phyloP scores from a whole-genome alignment of 2,329 filamentous ascomycete species.

The Pseudogymnoascus sp. region DNA sequence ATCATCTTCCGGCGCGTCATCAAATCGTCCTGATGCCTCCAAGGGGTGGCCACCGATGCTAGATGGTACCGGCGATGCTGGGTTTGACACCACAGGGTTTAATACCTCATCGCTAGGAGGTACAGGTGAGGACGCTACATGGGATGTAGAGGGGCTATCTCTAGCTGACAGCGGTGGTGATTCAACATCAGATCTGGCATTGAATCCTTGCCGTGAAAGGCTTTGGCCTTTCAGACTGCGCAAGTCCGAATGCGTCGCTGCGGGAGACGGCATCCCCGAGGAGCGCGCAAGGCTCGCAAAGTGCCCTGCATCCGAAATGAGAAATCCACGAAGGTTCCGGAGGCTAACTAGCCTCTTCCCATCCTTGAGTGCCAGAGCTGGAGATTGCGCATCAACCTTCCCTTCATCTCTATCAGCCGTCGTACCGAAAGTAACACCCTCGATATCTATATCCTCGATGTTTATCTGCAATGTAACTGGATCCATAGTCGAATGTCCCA shows the following conservation, averaged over 20 bases:
- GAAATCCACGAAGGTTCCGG: conserved; percentile 54
- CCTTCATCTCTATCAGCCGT: conserved; percentile 20
- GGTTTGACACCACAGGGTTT: not conserved
- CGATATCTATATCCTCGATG: conserved; percentile 57
- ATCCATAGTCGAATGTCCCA: conserved; percentile 35
- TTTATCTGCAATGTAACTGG: conserved; percentile 58
- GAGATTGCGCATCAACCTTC: conserved; percentile 1
- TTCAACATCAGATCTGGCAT: not conserved
- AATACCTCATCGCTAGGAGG: not conserved
- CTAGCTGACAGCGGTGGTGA: not conserved
- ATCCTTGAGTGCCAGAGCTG: conserved; percentile 40
- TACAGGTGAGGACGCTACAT: not conserved
- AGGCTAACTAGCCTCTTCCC: conserved; percentile 60
- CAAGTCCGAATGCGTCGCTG: conserved; percentile 38
- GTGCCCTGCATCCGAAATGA: conserved; percentile 61
- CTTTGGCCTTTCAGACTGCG: conserved; percentile 4
- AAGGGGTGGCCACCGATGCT: not conserved
- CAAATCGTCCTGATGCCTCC: conserved; percentile 22
- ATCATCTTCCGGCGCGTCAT: conserved; percentile 29
- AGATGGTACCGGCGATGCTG: not conserved
- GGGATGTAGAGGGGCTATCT: not conserved
- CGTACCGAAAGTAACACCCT: conserved; percentile 50
- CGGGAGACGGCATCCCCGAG: conserved; percentile 52
- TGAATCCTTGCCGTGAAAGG: not conserved
- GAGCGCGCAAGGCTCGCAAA: conserved; percentile 55